A percentile compares a stretch with the other conserved stretches of the same genome.
These are phyloP conservation scores for Quillaja saponaria DNA, from an alignment of 306 rosid species.

Conservation along the genomic window DNA sequence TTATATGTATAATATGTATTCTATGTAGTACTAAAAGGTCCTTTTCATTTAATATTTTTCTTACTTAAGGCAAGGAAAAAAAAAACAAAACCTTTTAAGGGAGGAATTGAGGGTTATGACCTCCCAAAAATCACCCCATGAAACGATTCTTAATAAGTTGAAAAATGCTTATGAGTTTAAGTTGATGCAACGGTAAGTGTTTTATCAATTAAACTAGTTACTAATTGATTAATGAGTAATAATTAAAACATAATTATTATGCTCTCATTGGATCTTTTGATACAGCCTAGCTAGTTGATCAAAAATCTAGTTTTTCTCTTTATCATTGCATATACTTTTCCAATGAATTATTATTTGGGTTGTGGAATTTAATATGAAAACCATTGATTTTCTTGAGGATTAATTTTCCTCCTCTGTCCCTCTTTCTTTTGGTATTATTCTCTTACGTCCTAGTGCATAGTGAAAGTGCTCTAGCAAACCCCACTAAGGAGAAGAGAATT, in stretches of 20 bases:
- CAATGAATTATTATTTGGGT: constrained; percentile 39
- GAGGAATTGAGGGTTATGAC: no score
- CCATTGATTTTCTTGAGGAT: constrained; percentile 45
- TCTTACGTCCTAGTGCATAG: constrained; percentile 49
- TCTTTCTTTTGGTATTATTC: constrained; percentile 44
- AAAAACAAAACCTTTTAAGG: no score
- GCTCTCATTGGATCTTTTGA: no score
- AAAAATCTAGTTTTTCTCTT: constrained; percentile 11
- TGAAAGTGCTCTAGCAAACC: constrained; percentile 63
- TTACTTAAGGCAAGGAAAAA: no score
- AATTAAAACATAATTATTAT: not conserved
- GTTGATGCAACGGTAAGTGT: no score
- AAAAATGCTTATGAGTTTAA: no score
- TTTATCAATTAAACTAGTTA: no score
- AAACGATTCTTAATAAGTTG: no score
- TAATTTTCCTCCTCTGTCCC: constrained; percentile 32
- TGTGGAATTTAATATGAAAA: constrained; percentile 41
- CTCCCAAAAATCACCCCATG: no score
- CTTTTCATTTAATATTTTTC: no score
- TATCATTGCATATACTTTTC: constrained; percentile 38
- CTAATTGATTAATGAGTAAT: constrained; percentile 37
- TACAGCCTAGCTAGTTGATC: not conserved
- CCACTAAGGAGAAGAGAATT: constrained; percentile 64
- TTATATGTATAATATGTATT: no score
- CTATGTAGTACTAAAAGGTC: no score